Evolutionary conservation across 208 protist species (phyloP).

Genomic region (Trypanosoma conorhini): DNA sequence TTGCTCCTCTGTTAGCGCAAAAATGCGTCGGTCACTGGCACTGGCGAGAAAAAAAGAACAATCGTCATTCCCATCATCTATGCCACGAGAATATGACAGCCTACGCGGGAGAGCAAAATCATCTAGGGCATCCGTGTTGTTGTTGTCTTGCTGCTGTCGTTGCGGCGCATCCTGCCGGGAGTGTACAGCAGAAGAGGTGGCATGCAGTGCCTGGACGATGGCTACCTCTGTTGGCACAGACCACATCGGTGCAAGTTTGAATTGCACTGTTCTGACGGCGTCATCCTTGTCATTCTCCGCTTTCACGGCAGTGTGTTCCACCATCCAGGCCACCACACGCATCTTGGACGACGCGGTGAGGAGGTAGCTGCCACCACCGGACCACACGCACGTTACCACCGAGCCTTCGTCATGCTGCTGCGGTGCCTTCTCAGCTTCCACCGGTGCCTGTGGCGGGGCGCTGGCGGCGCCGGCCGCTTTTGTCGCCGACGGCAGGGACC

Average conservation of each 20-base stretch:
- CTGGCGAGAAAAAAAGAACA: conserved; percentile 66
- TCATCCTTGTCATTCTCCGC: conserved; percentile 8
- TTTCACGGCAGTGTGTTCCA: conserved; percentile 47
- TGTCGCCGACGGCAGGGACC: conserved; percentile 37
- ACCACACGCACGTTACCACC: conserved; percentile 61
- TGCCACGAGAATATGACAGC: neutral
- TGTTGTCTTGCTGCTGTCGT: neutral
- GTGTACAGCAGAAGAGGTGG: conserved; percentile 10
- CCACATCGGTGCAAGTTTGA: conserved; percentile 59
- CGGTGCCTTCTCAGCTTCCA: conserved; percentile 56
- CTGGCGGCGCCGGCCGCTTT: neutral
- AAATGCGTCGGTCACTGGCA: conserved; percentile 36
- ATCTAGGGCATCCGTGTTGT: neutral
- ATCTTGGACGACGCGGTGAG: conserved; percentile 59
- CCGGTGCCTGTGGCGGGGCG: conserved; percentile 28
- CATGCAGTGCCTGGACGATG: conserved; percentile 49
- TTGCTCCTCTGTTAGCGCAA: conserved; percentile 66
- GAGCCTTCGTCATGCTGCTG: conserved; percentile 59
- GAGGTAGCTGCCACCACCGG: conserved; percentile 52
- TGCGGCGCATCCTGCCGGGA: neutral
- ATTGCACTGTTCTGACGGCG: neutral
- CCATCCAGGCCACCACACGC: conserved; percentile 65
- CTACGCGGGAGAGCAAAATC: neutral
- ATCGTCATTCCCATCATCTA: conserved; percentile 31
- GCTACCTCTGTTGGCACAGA: conserved; percentile 50